phyloP scores from a whole-genome alignment of 2,329 filamentous ascomycete species.

The Nigrospora oryzae region DNA sequence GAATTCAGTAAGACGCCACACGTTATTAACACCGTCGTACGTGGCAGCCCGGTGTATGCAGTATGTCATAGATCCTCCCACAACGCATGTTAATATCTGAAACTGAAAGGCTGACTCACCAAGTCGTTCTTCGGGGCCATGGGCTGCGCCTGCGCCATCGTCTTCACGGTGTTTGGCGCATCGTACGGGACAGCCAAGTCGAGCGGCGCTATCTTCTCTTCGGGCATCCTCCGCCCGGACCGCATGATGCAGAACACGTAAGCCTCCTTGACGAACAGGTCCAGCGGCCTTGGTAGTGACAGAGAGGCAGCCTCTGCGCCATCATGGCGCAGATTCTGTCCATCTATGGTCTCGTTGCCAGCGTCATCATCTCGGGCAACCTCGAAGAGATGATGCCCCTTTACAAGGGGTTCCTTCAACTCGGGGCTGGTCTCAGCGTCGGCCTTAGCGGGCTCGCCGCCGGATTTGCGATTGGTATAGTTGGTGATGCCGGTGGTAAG shows the following conservation, averaged over 20 bases:
- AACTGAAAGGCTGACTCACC: not conserved
- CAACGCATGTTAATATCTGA: not conserved
- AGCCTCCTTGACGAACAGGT: not conserved
- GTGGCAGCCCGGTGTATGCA: conserved; percentile 33
- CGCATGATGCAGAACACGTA: conserved; percentile 33
- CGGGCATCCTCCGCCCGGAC: conserved; percentile 33
- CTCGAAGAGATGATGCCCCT: conserved; percentile 31
- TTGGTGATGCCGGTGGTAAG: conserved; percentile 35
- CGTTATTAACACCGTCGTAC: too few species aligned
- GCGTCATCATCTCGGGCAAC: conserved; percentile 33
- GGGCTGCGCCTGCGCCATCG: conserved; percentile 34
- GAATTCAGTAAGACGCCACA: too few species aligned
- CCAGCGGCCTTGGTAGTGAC: not conserved
- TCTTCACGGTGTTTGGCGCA: conserved; percentile 42
- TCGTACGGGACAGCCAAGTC: conserved; percentile 36
- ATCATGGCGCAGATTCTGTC: conserved; percentile 40
- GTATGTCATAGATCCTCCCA: conserved; percentile 19
- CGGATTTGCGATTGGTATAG: conserved; percentile 36
- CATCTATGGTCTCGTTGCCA: conserved; percentile 36
- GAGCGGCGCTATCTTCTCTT: conserved; percentile 31
- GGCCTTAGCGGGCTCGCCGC: conserved; percentile 36
- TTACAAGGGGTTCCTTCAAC: conserved; percentile 32
- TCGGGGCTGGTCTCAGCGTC: conserved; percentile 33
- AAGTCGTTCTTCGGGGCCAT: conserved; percentile 37
- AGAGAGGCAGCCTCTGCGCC: conserved; percentile 22